Percentiles rank a stretch among this genome's conserved stretches.
Evolutionary conservation across 495 filamentous ascomycete species (phyloP).

Genomic region (Annulohypoxylon nitens): DNA sequence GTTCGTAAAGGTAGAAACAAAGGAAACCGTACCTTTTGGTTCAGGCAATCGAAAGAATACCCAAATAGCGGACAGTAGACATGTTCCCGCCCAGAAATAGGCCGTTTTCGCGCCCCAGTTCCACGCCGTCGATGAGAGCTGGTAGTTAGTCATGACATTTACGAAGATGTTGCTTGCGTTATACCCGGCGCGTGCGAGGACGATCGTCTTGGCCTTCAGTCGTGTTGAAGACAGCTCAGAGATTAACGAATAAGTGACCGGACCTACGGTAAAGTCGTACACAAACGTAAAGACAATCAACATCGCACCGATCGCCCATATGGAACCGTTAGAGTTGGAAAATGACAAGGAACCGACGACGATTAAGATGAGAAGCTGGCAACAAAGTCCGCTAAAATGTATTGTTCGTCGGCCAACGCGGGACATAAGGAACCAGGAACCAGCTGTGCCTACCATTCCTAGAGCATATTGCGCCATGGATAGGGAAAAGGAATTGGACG

Average conservation of each 20-base stretch:
- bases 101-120: constrained; percentile 62
- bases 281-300: constrained; percentile 66
- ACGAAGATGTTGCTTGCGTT: constrained; percentile 61
- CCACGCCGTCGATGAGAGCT: constrained; percentile 65
- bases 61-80: constrained; percentile 57
- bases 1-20: not conserved
- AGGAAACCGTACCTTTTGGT: constrained; percentile 43
- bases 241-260: constrained; percentile 68
- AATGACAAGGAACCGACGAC: constrained; percentile 57
- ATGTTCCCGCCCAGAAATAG: constrained; percentile 68
- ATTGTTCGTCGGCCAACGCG: constrained; percentile 63
- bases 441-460: constrained; percentile 64
- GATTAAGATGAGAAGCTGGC: constrained; percentile 53
- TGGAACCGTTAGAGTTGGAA: constrained; percentile 35
- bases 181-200: constrained; percentile 66
- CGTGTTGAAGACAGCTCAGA: constrained; percentile 67
- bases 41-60: constrained; percentile 55
- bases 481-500: constrained; percentile 66
- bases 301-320: constrained; percentile 61
- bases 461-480: constrained; percentile 58
- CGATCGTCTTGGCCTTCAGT: constrained; percentile 68
- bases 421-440: constrained; percentile 66
- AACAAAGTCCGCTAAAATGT: constrained; percentile 60
- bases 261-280: constrained; percentile 68
- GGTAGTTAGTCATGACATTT: constrained; percentile 64